Evolutionary conservation across 371 early-diverging fungal genomes (phyloP), one percentile per base, ranked within the genome.

Genomic region (Synchytrium microbalum): DNA sequence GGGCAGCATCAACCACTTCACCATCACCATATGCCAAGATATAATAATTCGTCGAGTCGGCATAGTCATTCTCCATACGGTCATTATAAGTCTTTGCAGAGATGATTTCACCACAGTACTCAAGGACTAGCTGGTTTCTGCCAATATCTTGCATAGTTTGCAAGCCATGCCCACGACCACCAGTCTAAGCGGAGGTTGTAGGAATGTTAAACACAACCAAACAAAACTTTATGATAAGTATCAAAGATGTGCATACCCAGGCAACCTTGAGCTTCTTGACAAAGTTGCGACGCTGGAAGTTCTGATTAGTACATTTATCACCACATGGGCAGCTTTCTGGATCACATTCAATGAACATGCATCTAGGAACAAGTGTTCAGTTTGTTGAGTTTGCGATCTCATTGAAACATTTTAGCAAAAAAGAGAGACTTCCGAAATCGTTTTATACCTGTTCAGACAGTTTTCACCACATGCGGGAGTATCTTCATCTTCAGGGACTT

Each of bases 31-130:
- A 89, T 33, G 88, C 87, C 46, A 92, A 71, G 72, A 95, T 92
- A 68, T 93, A 93, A 72, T 89, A 85, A 69, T 86, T 85, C 32
- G 81, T 76, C 52, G 79, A 74, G 58, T 82, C 75, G 59, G 77
- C 79, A 75, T 92, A 92, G 3, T 82, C 72, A 2, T 83, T 84
- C 26, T 80, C 71, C 88, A 91, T 89, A 13, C 93, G 82, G 46
- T 88, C 83, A 26, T 81, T 72, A 63, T 86, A 88, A 10, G 79
- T 77, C 23, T 73, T 71, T 53, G 81, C 79, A 0, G 87, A 84
- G 32, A 96, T 91, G 25, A 94, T 80, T 66, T 94, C 95, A 1
- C 96, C 95, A 3, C 87, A 81, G 73, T 94, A 93, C 69, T 96
- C 94, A 60, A 88, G 83, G 24, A 96, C 81, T 26, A 93, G 72